Evolutionary conservation across 1,139 yeast species (phyloP).

Genomic region (Kodamaea ohmeri): DNA sequence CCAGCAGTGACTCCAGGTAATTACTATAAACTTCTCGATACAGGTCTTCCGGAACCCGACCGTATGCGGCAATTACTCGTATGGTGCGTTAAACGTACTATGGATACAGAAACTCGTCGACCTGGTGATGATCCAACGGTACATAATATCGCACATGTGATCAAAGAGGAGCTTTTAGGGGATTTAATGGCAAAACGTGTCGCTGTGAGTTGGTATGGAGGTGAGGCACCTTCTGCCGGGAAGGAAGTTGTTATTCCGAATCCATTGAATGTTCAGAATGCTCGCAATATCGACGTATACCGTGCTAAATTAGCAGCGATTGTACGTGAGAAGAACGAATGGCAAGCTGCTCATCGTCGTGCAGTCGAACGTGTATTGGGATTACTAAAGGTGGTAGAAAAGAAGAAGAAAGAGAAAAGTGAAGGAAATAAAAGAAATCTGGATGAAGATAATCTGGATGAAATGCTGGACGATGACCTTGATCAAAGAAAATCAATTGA

Average conservation of each 20-base stretch:
- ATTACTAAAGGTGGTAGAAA: no score
- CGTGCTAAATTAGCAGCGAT: slow-evolving; percentile 43
- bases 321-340: slow-evolving; percentile 45
- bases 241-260: slow-evolving; percentile 22
- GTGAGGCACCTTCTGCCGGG: slow-evolving; percentile 15
- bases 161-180: slow-evolving; percentile 60
- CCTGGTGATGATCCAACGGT: slow-evolving; percentile 32
- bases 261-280: slow-evolving; percentile 16
- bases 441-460: slow-evolving; percentile 6
- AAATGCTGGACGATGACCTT: not conserved
- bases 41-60: slow-evolving; percentile 67
- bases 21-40: slow-evolving; percentile 61
- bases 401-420: slow-evolving; percentile 15
- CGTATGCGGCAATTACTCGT: slow-evolving; percentile 65
- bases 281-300: slow-evolving; percentile 15
- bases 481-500: no score
- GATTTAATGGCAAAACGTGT: slow-evolving; percentile 60
- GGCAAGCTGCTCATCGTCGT: slow-evolving; percentile 38
- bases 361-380: slow-evolving; percentile 24
- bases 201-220: slow-evolving; percentile 64
- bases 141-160: slow-evolving; percentile 56
- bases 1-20: slow-evolving; percentile 55
- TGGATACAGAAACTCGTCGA: slow-evolving; percentile 30
- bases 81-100: slow-evolving; percentile 62
- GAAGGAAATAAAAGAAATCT: not conserved